Evolutionary conservation across 2,329 filamentous ascomycete genomes (phyloP).

Genomic region (Magnaporthiopsis incrustans): DNA sequence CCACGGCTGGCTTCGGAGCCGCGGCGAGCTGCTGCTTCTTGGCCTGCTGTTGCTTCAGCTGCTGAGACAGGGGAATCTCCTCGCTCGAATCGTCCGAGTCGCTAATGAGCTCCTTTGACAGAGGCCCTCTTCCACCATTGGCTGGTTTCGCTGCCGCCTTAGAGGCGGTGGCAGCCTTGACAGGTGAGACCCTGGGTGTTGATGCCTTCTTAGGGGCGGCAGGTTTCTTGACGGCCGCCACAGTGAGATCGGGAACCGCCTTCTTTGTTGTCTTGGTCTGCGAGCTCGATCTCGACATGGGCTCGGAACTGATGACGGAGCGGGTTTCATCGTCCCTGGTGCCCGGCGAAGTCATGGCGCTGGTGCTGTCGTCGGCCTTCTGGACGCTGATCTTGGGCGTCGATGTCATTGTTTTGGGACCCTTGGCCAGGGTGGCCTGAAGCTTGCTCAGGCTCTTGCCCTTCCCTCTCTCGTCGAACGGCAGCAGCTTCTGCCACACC

Average conservation of each 20-base stretch:
- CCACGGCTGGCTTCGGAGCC: slow-evolving; percentile 11
- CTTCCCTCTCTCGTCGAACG: slow-evolving; percentile 48
- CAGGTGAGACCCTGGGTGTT: slow-evolving; percentile 26
- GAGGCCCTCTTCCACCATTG: slow-evolving; percentile 22
- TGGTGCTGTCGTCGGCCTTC: slow-evolving; percentile 39
- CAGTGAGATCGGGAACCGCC: slow-evolving; percentile 18
- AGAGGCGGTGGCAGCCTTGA: slow-evolving; percentile 28
- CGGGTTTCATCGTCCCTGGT: slow-evolving; percentile 33
- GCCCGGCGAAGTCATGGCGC: slow-evolving; percentile 24
- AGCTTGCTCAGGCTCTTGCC: slow-evolving; percentile 55
- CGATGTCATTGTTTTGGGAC: slow-evolving; percentile 22
- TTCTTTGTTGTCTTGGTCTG: slow-evolving; percentile 50
- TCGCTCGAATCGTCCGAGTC: slow-evolving; percentile 49
- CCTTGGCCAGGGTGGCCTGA: slow-evolving; percentile 50
- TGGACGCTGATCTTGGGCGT: slow-evolving; percentile 41
- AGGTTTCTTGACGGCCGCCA: slow-evolving; percentile 42
- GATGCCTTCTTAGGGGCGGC: slow-evolving; percentile 34
- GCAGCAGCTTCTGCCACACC: slow-evolving; percentile 54
- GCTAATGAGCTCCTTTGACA: slow-evolving; percentile 48
- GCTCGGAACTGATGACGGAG: slow-evolving; percentile 28
- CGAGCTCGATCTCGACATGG: slow-evolving; percentile 42
- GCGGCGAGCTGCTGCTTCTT: slow-evolving; percentile 20
- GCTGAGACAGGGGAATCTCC: slow-evolving; percentile 29
- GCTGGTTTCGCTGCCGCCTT: slow-evolving; percentile 20
- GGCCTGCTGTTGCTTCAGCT: slow-evolving; percentile 14